Evolutionary conservation across 148 eudicot genomes (phyloP).

Genomic region (Chenopodium album): DNA sequence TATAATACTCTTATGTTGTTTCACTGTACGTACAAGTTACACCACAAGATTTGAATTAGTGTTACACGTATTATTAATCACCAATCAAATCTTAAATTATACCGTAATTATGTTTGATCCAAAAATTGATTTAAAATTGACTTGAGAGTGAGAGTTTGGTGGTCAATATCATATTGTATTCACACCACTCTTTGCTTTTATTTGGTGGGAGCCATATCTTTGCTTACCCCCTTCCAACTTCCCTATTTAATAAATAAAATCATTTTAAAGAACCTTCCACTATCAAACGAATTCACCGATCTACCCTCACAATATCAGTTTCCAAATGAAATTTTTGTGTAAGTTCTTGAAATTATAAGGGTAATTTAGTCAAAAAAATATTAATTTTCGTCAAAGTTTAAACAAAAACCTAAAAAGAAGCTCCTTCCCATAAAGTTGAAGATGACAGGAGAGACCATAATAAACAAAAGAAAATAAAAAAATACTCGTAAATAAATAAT

Average conservation of each 20-base stretch:
- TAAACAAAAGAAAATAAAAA: background rate
- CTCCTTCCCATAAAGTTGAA: constrained; percentile 29
- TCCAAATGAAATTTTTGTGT: no score
- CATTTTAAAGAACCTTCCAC: background rate
- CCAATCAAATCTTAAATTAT: no score
- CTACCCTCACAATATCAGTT: background rate
- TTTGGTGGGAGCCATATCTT: constrained; percentile 15
- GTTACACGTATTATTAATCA: no score
- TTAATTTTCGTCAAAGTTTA: constrained; percentile 22
- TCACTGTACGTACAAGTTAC: no score
- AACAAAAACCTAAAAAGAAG: constrained; percentile 30
- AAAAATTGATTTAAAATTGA: background rate
- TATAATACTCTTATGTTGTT: no score
- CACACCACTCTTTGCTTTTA: background rate
- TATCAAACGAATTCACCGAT: background rate
- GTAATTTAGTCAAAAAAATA: background rate
- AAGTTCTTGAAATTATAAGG: background rate
- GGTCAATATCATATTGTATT: constrained; percentile 8
- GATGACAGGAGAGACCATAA: constrained; percentile 19
- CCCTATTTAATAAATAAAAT: background rate
- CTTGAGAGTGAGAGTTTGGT: background rate
- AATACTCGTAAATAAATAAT: no score
- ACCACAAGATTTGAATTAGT: no score
- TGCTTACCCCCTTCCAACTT: background rate
- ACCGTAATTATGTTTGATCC: background rate